phyloP scores from a whole-genome alignment of 345 rosid species.

The Heritiera fomes region DNA sequence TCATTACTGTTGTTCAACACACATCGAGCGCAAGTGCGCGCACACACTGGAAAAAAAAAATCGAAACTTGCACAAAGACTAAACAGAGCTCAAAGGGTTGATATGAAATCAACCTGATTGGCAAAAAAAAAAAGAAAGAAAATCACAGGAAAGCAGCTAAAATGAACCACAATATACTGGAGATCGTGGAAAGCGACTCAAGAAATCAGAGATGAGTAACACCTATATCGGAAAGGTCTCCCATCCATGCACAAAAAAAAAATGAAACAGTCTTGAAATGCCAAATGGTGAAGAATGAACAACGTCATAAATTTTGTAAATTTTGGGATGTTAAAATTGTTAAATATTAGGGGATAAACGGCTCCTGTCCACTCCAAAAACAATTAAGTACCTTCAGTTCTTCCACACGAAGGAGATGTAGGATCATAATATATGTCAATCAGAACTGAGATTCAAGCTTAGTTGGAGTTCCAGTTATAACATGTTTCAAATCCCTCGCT shows the following conservation, averaged over 20 bases:
- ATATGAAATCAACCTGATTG: neutral
- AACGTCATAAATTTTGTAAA: conserved; percentile 11
- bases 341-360: neutral
- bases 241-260: neutral
- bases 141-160: neutral
- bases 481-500: conserved; percentile 57
- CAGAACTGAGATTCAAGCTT: conserved; percentile 92
- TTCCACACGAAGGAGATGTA: conserved; percentile 98
- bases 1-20: neutral
- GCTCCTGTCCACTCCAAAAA: conserved; percentile 13
- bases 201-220: neutral
- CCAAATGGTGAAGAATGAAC: conserved; percentile 17
- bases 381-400: conserved; percentile 76
- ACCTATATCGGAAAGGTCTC: neutral
- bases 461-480: conserved; percentile 84
- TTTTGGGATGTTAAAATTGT: neutral
- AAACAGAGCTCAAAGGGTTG: neutral
- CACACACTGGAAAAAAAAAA: neutral
- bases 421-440: conserved; percentile 90
- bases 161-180: neutral
- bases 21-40: too few species aligned
- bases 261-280: neutral
- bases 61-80: neutral
- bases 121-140: neutral
- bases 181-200: neutral